phyloP scores from a whole-genome alignment of 1,284 basidiomycete species.

The Fomes fomentarius region DNA sequence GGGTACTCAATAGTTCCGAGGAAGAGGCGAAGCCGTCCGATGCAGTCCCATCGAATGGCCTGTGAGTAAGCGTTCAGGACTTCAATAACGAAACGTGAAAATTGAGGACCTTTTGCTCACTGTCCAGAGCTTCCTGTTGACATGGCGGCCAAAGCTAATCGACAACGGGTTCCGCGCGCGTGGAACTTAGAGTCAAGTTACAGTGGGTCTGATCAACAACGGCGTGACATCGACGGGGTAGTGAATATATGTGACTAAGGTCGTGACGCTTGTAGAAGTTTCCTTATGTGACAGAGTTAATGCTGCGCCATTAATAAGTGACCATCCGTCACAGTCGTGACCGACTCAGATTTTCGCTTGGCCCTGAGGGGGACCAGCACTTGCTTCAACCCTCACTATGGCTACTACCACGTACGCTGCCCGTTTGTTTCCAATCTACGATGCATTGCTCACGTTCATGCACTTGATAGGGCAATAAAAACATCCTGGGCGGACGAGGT shows the following conservation, averaged over 20 bases:
- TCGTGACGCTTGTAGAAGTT: no score
- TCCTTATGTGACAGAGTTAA: no score
- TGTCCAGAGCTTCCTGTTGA: slow-evolving; percentile 8
- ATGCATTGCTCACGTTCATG: background rate
- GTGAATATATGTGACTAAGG: no score
- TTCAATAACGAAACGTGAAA: slow-evolving; percentile 18
- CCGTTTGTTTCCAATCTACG: no score
- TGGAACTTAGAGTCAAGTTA: no score
- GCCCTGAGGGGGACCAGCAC: background rate
- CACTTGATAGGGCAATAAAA: slow-evolving; percentile 43
- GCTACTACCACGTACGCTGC: slow-evolving; percentile 17
- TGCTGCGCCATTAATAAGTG: no score
- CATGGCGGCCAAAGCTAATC: no score
- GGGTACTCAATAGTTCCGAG: slow-evolving; percentile 27
- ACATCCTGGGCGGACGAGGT: slow-evolving; percentile 86
- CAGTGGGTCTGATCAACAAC: no score
- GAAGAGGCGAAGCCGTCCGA: slow-evolving; percentile 15
- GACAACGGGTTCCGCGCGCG: no score
- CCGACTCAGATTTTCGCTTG: slow-evolving; percentile 14
- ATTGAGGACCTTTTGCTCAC: slow-evolving; percentile 23
- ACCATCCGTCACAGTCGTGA: slow-evolving; percentile 1
- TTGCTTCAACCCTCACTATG: slow-evolving; percentile 12
- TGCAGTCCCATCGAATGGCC: background rate
- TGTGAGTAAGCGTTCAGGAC: slow-evolving; percentile 17
- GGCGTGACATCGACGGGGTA: no score